Percentiles rank a stretch among this genome's conserved stretches.
These are phyloP conservation scores for Vigna nakashimae DNA, from an alignment of 306 rosid species.

Conservation along the genomic window DNA sequence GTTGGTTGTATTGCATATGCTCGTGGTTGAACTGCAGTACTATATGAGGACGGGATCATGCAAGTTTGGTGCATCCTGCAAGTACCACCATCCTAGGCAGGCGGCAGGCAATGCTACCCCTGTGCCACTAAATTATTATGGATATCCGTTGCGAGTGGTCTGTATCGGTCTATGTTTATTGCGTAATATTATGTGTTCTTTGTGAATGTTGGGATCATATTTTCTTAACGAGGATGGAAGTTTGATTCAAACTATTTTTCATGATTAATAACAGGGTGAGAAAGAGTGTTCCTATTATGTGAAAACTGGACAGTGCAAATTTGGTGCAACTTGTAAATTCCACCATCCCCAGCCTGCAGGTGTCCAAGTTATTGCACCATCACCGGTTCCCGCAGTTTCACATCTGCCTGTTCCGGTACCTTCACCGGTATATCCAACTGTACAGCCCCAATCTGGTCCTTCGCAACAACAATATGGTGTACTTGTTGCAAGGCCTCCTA, in stretches of 20 bases:
- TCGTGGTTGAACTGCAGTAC: constrained; percentile 65
- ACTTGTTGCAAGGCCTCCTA: constrained; percentile 81
- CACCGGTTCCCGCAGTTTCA: constrained; percentile 66
- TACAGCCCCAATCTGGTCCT: constrained; percentile 80
- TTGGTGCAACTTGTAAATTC: constrained; percentile 90
- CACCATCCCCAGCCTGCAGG: constrained; percentile 91
- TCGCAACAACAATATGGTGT: constrained; percentile 78
- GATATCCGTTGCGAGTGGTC: constrained; percentile 71
- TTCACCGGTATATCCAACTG: constrained; percentile 66
- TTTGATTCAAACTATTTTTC: constrained; percentile 40
- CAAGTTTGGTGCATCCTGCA: constrained; percentile 88
- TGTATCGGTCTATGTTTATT: constrained; percentile 46
- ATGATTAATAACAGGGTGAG: constrained; percentile 73
- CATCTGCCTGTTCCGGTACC: constrained; percentile 60
- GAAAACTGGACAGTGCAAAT: constrained; percentile 97
- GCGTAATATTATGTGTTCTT: constrained; percentile 25
- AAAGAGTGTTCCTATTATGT: constrained; percentile 95
- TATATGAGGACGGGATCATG: constrained; percentile 82
- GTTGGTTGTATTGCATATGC: constrained; percentile 39
- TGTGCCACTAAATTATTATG: constrained; percentile 69
- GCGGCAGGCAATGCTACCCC: constrained; percentile 60
- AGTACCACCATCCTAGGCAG: constrained; percentile 91
- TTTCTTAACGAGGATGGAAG: neutral
- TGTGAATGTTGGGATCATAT: constrained; percentile 26
- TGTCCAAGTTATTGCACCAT: constrained; percentile 59